Evolutionary conservation across 2,329 filamentous ascomycete genomes (phyloP).

Genomic region (Aspergillus luchuensis): DNA sequence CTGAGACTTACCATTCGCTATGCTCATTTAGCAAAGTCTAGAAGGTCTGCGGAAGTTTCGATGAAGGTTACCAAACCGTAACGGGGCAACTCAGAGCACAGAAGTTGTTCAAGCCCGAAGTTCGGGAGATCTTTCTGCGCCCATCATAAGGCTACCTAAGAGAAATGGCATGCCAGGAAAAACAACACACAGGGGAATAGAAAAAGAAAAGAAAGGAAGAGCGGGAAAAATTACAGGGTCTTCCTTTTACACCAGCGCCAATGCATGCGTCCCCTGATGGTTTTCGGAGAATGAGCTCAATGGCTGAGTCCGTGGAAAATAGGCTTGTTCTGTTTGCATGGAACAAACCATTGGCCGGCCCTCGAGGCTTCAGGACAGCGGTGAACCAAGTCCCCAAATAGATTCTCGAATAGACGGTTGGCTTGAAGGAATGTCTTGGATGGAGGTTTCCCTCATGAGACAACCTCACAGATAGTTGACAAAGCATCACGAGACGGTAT

Average conservation of each 20-base stretch:
- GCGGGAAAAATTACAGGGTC: constrained; percentile 13
- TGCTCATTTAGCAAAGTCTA: constrained; percentile 26
- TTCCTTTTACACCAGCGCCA: constrained; percentile 12
- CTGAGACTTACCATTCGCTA: constrained; percentile 13
- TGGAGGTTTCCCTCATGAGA: constrained; percentile 19
- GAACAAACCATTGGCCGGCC: constrained; percentile 4
- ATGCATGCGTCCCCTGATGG: constrained; percentile 23
- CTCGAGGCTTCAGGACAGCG: constrained; percentile 26
- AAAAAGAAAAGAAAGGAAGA: constrained; percentile 7
- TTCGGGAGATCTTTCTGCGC: constrained; percentile 13
- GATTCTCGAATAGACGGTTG: constrained; percentile 19
- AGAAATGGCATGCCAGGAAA: too few relatives aligned
- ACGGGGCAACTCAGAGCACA: neutral
- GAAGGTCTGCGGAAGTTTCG: constrained; percentile 25
- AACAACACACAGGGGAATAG: neutral
- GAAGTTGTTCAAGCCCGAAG: constrained; percentile 14
- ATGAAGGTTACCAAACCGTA: neutral
- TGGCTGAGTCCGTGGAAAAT: constrained; percentile 5
- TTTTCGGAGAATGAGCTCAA: constrained; percentile 17
- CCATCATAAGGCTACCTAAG: constrained; percentile 15
- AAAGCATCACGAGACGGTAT: constrained; percentile 24
- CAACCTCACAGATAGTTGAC: constrained; percentile 23
- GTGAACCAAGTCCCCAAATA: constrained; percentile 23
- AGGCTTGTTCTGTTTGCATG: constrained; percentile 10
- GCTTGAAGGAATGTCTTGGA: constrained; percentile 28